Percentiles rank a stretch among this genome's conserved stretches.
phyloP scores from a whole-genome alignment of 225 moss, liverwort and hornwort genomes.

The Antitrichia curtipendula region DNA sequence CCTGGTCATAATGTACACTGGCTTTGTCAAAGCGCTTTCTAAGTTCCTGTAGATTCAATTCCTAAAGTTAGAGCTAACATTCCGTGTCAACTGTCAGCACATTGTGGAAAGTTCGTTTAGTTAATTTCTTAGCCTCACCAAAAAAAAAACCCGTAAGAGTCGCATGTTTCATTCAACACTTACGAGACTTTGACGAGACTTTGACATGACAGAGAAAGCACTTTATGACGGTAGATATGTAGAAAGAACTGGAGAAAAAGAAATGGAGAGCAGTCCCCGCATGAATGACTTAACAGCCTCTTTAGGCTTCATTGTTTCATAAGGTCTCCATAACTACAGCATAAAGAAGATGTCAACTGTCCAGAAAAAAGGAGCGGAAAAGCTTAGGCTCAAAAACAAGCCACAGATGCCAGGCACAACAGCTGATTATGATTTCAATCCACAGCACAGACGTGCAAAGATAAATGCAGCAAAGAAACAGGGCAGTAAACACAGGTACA shows the following conservation, averaged over 20 bases:
- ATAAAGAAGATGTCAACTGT: not conserved
- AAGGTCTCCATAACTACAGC: not conserved
- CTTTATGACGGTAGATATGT: not conserved
- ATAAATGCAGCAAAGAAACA: slow-evolving; percentile 9
- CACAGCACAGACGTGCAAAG: not conserved
- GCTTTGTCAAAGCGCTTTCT: slow-evolving; percentile 93
- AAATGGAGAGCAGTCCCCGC: not conserved
- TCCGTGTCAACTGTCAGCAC: not conserved
- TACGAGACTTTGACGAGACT: not conserved
- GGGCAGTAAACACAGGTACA: slow-evolving; percentile 16
- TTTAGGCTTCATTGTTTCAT: not conserved
- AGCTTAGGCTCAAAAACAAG: not conserved
- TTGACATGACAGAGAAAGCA: not conserved
- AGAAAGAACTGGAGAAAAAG: not conserved
- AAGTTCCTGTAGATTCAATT: slow-evolving; percentile 40
- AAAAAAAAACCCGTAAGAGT: not conserved
- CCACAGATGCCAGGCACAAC: not conserved
- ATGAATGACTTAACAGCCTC: not conserved
- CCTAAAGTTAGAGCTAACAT: not conserved
- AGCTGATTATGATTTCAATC: not conserved
- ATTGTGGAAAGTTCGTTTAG: not conserved
- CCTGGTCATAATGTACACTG: slow-evolving; percentile 86
- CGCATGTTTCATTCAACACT: not conserved
- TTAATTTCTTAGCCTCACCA: not conserved
- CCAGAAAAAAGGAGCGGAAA: not conserved